These are phyloP conservation scores for Gossypium schwendimanii DNA, from an alignment of 441 rosid genomes.

Conservation along the genomic window DNA sequence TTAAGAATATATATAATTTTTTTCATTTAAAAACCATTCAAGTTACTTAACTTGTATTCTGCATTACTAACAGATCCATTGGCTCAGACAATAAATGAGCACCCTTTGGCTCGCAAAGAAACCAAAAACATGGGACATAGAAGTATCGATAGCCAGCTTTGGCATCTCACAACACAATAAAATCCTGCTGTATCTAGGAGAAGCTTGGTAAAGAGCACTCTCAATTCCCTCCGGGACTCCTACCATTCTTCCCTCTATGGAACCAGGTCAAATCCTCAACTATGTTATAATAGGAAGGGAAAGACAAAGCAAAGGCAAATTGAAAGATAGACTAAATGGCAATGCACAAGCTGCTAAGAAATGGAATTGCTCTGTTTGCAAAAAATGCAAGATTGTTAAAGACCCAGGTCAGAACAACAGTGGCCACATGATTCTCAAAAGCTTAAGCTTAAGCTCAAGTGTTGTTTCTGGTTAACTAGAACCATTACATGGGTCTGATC, in stretches of 20 bases:
- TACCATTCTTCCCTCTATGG: not conserved
- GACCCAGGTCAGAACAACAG: not conserved
- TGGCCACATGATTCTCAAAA: not conserved
- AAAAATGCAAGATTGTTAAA: not conserved
- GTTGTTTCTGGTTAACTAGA: not conserved
- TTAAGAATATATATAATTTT: not conserved
- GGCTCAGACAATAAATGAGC: constrained; percentile 6
- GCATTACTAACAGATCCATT: not conserved
- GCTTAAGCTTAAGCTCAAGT: not conserved
- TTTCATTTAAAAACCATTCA: not conserved
- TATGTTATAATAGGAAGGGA: not conserved
- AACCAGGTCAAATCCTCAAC: not conserved
- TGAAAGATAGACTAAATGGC: not conserved
- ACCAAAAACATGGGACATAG: not conserved
- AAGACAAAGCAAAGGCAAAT: not conserved
- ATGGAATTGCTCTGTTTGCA: not conserved
- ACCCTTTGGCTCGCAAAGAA: not conserved
- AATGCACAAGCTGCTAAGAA: constrained; percentile 2
- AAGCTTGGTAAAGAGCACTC: not conserved
- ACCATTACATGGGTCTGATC: not conserved
- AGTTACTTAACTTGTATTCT: not conserved
- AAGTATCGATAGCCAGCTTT: not conserved
- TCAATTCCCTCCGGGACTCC: not conserved
- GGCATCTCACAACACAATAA: not conserved
- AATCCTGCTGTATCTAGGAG: not conserved